Evolutionary conservation across 441 rosid genomes (phyloP), one percentile per base, ranked within the genome.

Genomic region (Adansonia grandidieri): DNA sequence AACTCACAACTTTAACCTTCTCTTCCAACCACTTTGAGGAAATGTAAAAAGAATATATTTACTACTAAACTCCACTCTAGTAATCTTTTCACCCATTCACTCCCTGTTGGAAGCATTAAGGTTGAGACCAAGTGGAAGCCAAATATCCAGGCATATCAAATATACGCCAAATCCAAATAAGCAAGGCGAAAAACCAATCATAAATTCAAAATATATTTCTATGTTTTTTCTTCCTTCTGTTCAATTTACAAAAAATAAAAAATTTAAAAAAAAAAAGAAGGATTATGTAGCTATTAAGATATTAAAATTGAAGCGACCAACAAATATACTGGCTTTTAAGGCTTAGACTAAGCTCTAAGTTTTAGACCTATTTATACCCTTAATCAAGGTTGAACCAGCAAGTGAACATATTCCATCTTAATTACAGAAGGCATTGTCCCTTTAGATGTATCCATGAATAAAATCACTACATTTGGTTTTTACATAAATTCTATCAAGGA

Each of bases 1-100:
- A 69, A 69, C 73, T 22, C 13, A 69, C 57, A 69, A 69, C 57
- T 69, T 68, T 11, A 69, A 20, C 56, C 57, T 69, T 69, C 56
- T 11, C 7, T 20, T 60, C 6, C 10, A 40, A 20, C 57, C 40
- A 68, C 37, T 20, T 0, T 44, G n/a, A 44, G 32, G 10, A 47
- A 47, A 47, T 51, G 5, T 47, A 69, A 20, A 32, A 69, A 20
- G 56, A 47, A 69, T 24, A 22, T 47, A 45, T 68, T 68, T 47
- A 69, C 40, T 13, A 22, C 10, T 45, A 37, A 20, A 47, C 57
- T 28, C 20, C 19, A 48, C 57, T 47, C 57, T 24, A 45, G 17
- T 68, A 45, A 67, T 45, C 15, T 67, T 20, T 47, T 5, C 54
- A 44, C 28, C 54, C 53, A 67, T 47, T 45, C 9, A 19, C 54